phyloP scores from a whole-genome alignment of 129 eudicot genomes.

The Centella asiatica region DNA sequence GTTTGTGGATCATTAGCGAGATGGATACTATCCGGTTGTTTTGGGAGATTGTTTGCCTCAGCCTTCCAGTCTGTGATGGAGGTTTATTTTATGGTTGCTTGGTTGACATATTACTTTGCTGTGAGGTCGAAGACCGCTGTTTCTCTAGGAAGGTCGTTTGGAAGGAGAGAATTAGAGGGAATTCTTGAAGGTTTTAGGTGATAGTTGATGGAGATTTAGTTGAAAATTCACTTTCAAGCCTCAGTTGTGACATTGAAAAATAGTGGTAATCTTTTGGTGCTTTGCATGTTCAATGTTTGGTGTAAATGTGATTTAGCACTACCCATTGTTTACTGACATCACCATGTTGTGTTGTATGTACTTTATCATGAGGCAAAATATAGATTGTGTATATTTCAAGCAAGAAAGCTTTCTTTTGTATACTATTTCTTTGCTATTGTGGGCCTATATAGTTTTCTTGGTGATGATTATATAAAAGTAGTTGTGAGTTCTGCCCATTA shows the following conservation, averaged over 20 bases:
- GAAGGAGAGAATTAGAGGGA: slow-evolving; percentile 71
- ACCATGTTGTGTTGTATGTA: slow-evolving; percentile 56
- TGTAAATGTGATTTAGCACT: slow-evolving; percentile 42
- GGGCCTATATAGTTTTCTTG: background rate
- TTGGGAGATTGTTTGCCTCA: slow-evolving; percentile 60
- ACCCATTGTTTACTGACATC: slow-evolving; percentile 49
- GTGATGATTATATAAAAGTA: background rate
- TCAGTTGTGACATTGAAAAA: slow-evolving; percentile 14
- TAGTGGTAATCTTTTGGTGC: slow-evolving; percentile 49
- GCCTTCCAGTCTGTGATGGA: slow-evolving; percentile 72
- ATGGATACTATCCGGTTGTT: slow-evolving; percentile 45
- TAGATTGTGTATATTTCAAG: slow-evolving; percentile 51
- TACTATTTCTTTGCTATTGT: slow-evolving; percentile 17
- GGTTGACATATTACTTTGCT: slow-evolving; percentile 76
- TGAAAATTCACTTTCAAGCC: slow-evolving; percentile 21
- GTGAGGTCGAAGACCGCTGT: slow-evolving; percentile 66
- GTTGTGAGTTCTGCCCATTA: background rate
- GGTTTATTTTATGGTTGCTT: slow-evolving; percentile 84
- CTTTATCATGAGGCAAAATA: slow-evolving; percentile 50
- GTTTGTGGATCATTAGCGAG: slow-evolving; percentile 63
- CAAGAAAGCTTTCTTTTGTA: slow-evolving; percentile 22
- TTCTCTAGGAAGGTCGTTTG: slow-evolving; percentile 62
- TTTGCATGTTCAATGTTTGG: slow-evolving; percentile 35
- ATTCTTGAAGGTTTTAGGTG: slow-evolving; percentile 58
- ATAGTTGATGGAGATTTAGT: slow-evolving; percentile 19